Conservation (phyloP, 2,329 filamentous ascomycete genomes). For the Fusarium sp. region DNA sequence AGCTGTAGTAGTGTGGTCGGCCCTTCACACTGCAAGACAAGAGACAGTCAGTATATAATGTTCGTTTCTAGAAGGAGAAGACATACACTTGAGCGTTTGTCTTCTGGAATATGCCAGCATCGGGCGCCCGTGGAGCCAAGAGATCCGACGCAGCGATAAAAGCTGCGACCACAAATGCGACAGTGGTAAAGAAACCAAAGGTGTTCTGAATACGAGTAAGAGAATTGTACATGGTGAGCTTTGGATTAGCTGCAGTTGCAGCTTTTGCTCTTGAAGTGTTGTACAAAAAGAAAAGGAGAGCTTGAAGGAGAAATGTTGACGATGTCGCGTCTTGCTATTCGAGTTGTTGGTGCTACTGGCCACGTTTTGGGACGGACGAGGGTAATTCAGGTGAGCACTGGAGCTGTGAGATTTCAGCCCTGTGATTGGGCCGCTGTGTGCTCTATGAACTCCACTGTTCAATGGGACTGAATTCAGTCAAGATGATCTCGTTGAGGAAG, state of each 20-base stretch:
- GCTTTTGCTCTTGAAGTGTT: conserved; percentile 21
- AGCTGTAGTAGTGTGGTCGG: conserved; percentile 93
- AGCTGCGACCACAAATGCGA: conserved; percentile 81
- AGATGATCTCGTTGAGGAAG: neutral
- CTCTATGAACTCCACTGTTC: neutral
- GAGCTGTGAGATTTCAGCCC: conserved; percentile 34
- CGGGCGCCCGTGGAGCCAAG: conserved; percentile 73
- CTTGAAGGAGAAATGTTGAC: conserved; percentile 10
- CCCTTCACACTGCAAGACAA: conserved; percentile 75
- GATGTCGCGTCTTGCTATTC: conserved; percentile 33
- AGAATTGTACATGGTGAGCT: conserved; percentile 81
- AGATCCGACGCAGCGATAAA: conserved; percentile 85
- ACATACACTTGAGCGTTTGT: conserved; percentile 87
- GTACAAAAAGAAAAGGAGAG: neutral
- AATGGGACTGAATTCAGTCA: neutral
- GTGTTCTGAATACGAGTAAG: conserved; percentile 87
- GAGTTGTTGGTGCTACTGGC: conserved; percentile 27
- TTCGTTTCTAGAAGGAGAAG: neutral
- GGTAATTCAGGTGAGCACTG: conserved; percentile 10
- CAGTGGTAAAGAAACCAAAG: conserved; percentile 98
- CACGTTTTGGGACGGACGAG: conserved; percentile 32
- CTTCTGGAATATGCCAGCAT: conserved; percentile 65
- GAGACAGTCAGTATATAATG: conserved; percentile 1
- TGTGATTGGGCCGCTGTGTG: conserved; percentile 38
- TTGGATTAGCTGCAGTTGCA: conserved; percentile 15